phyloP scores from a whole-genome alignment of 768 basidiomycete species.

The Zangia roseola region DNA sequence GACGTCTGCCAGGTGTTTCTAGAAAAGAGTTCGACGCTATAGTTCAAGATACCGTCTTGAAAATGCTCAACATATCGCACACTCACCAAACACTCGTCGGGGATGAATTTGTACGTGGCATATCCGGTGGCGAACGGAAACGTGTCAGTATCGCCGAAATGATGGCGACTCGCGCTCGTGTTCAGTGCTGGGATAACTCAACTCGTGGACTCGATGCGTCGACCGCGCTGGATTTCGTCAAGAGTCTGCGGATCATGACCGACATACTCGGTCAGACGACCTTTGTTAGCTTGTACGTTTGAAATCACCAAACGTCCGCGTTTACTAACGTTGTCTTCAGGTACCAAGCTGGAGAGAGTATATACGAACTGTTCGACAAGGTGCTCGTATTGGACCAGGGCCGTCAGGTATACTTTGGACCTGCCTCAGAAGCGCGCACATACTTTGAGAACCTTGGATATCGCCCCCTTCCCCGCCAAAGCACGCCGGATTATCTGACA shows the following conservation, averaged over 20 bases:
- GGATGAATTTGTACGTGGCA: slow-evolving; percentile 80
- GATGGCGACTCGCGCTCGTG: slow-evolving; percentile 77
- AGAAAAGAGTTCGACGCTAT: slow-evolving; percentile 54
- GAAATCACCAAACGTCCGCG: background rate
- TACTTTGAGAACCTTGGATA: slow-evolving; percentile 82
- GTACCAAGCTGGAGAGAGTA: slow-evolving; percentile 81
- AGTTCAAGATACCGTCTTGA: slow-evolving; percentile 61
- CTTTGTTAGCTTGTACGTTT: slow-evolving; percentile 67
- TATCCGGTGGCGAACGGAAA: slow-evolving; percentile 81
- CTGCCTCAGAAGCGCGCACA: slow-evolving; percentile 63
- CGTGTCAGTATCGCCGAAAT: slow-evolving; percentile 84
- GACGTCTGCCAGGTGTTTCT: slow-evolving; percentile 66
- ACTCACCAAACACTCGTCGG: slow-evolving; percentile 79
- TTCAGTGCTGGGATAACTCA: slow-evolving; percentile 83
- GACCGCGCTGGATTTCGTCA: slow-evolving; percentile 84
- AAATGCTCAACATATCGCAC: slow-evolving; percentile 83
- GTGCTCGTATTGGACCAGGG: slow-evolving; percentile 82
- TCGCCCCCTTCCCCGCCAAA: slow-evolving; percentile 74
- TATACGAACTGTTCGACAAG: slow-evolving; percentile 82
- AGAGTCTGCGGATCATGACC: slow-evolving; percentile 76
- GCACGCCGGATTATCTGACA: slow-evolving; percentile 82
- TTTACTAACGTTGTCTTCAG: slow-evolving; percentile 26
- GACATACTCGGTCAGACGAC: slow-evolving; percentile 80
- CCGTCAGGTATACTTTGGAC: slow-evolving; percentile 79
- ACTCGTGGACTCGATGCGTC: slow-evolving; percentile 83